Evolutionary conservation across 208 protist genomes (phyloP).

Genomic region (Wallacemonas sp.): DNA sequence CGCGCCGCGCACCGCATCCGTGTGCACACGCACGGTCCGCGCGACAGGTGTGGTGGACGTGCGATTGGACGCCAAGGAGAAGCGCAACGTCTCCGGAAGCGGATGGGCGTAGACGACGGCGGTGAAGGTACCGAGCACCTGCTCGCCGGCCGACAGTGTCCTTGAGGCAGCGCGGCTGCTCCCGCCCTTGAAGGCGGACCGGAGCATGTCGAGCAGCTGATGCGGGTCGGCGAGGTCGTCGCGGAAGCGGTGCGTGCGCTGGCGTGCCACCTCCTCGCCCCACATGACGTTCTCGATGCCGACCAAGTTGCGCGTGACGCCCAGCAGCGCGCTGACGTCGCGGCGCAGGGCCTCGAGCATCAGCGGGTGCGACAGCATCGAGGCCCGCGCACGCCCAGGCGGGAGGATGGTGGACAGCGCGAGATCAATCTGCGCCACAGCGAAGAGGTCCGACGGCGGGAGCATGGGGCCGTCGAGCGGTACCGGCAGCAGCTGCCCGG

Average conservation of each 20-base stretch:
- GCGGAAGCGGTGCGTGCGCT: not conserved
- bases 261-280: not conserved
- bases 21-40: not conserved
- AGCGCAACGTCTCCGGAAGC: conserved; percentile 8
- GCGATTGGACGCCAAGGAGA: not conserved
- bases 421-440: conserved; percentile 2
- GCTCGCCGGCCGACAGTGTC: not conserved
- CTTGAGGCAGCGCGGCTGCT: not conserved
- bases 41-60: not conserved
- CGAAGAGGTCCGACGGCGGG: not conserved
- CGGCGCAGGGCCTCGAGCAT: conserved; percentile 18
- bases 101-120: conserved; percentile 8
- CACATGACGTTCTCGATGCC: conserved; percentile 13
- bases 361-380: conserved; percentile 19
- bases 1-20: not conserved
- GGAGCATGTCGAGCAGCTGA: not conserved
- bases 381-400: not conserved
- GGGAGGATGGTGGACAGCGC: not conserved
- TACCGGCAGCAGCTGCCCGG: not conserved
- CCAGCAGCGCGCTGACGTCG: conserved; percentile 21
- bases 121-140: not conserved
- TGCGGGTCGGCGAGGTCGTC: not conserved
- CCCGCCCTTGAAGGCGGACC: not conserved
- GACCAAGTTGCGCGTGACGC: conserved; percentile 19
- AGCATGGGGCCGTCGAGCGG: conserved; percentile 14